A percentile compares a stretch with the other conserved stretches of the same genome.
These are phyloP conservation scores for Microcos paniculata DNA, from an alignment of 345 rosid species.

Conservation along the genomic window DNA sequence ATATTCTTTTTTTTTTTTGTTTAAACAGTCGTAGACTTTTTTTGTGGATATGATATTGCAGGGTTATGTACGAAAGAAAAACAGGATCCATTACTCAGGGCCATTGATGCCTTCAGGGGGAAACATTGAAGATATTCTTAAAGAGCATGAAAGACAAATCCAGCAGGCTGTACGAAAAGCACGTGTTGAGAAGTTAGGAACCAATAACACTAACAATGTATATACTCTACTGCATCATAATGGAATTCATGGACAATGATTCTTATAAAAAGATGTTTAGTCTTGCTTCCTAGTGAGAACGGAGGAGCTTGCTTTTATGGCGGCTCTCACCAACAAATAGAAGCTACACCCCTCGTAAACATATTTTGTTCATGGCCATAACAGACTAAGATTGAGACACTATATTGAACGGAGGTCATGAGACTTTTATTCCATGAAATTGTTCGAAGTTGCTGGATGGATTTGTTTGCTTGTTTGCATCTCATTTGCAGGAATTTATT, in stretches of 20 bases:
- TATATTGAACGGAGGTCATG: neutral
- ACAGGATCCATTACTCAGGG: slow-evolving; percentile 80
- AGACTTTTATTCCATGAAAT: neutral
- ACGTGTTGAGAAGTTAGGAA: slow-evolving; percentile 55
- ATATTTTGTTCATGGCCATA: neutral
- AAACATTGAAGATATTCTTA: slow-evolving; percentile 79
- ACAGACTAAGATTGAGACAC: neutral
- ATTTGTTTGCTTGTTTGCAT: neutral
- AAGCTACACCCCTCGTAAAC: neutral
- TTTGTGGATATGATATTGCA: slow-evolving; percentile 29
- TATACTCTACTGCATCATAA: slow-evolving; percentile 20
- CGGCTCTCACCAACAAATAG: slow-evolving; percentile 9
- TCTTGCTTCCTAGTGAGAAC: neutral
- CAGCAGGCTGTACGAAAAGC: slow-evolving; percentile 90
- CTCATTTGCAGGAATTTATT: neutral
- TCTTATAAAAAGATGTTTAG: neutral
- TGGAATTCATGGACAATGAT: slow-evolving; percentile 20
- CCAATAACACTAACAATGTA: slow-evolving; percentile 38
- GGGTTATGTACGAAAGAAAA: slow-evolving; percentile 66
- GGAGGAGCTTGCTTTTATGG: neutral
- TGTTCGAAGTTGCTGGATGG: neutral
- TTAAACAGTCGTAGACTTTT: neutral
- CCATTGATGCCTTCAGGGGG: slow-evolving; percentile 92
- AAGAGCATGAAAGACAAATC: slow-evolving; percentile 89
- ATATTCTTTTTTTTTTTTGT: neutral